Evolutionary conservation across 2,329 filamentous ascomycete genomes (phyloP), one percentile per base, ranked within the genome.

Genomic region (Fusarium camptoceras): DNA sequence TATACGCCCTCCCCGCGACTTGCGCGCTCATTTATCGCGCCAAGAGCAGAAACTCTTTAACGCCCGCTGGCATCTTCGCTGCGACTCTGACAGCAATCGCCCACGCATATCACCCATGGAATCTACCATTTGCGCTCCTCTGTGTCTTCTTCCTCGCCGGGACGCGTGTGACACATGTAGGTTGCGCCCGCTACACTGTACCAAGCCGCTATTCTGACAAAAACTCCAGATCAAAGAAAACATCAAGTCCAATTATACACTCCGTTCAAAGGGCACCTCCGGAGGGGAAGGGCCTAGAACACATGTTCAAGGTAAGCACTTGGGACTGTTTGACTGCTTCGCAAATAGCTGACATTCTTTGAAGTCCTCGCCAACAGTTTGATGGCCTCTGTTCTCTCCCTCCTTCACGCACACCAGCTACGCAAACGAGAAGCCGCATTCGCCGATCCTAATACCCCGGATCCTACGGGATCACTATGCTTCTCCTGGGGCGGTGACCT

Each of bases 61-160:
- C 95, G 1, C 88, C 91, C 0, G 82, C 85, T 9, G 95, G 94
- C 65, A 88, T 97, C 73, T 73, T 91, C 39, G 87, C 88, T 15
- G 95, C 95, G 6, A 84, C 85, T 8, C 75, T 91, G 44, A 97
- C 94, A 6, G 94, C 94, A 6, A 79, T 87, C 47, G 88, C 92
- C 14, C 96, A 99, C 79, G 94, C 94, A 18, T 82, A 94, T n/a
- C 94, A 98, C 80, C 95, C 95, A 6, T 98, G 94, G 91, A 93
- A 92, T 64, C 84, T 94, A n/a, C 94, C 94, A n/a, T 97, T 98
- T 81, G 87, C 87, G 28, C 85, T 98, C 14, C 85, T 98, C 3
- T 87, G 88, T 51, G 87, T 94, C 37, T 98, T 98, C 83, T 98
- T 97, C 80, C 83, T 97, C 5, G 89, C 92, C 7, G 96, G 94